These are phyloP conservation scores for Fusarium tjaetaba DNA, from an alignment of 2,329 filamentous ascomycete species.

Conservation along the genomic window DNA sequence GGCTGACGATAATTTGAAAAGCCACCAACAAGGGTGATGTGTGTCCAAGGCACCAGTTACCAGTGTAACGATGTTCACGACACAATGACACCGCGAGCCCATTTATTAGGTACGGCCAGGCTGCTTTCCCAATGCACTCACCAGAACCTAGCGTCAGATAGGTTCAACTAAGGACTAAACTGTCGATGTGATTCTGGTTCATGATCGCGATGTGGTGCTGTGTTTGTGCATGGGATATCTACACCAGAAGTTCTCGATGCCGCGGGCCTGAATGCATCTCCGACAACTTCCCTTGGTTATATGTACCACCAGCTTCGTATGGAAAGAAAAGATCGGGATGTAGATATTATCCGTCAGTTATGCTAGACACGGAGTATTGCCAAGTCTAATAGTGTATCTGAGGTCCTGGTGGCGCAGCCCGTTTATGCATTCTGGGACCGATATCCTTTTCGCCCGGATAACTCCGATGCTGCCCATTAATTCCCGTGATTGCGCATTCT, in stretches of 20 bases:
- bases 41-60: neutral
- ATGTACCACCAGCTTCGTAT: neutral
- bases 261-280: slow-evolving; percentile 12
- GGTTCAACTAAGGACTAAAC: neutral
- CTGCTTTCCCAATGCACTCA: neutral
- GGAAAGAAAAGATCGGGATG: neutral
- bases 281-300: slow-evolving; percentile 1
- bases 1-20: neutral
- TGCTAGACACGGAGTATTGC: slow-evolving; percentile 6
- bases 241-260: neutral
- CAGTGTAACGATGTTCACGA: slow-evolving; percentile 17
- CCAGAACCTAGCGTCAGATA: neutral
- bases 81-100: neutral
- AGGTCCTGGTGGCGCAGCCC: slow-evolving; percentile 10
- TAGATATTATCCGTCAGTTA: slow-evolving; percentile 19
- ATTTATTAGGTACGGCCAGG: neutral
- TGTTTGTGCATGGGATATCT: neutral
- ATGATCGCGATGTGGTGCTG: neutral
- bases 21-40: neutral
- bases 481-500: neutral
- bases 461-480: slow-evolving; percentile 27
- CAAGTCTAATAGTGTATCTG: slow-evolving; percentile 1
- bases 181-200: neutral
- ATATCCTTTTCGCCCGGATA: slow-evolving; percentile 13
- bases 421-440: neutral